Evolutionary conservation across 2,329 filamentous ascomycete species (phyloP).

Genomic region (Cordyceps pruinosa): DNA sequence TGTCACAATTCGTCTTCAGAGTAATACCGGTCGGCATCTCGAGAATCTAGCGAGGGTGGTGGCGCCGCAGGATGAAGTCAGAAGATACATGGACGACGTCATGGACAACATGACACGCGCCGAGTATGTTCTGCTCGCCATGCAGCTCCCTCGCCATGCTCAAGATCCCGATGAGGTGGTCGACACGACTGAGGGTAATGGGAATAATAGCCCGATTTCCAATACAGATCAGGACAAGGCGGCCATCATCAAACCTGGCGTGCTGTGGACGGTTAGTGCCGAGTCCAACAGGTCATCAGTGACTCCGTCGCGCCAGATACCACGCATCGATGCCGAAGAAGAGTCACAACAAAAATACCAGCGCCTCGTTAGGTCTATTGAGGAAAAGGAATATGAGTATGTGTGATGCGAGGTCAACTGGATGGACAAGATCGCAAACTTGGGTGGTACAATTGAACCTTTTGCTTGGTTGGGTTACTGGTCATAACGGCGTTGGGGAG

Average conservation of each 20-base stretch:
- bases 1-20: slow-evolving; percentile 55
- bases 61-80: slow-evolving; percentile 55
- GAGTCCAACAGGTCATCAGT: slow-evolving; percentile 1
- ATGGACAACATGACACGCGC: slow-evolving; percentile 64
- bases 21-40: slow-evolving; percentile 47
- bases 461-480: slow-evolving; percentile 4
- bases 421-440: background rate
- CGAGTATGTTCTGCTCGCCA: slow-evolving; percentile 60
- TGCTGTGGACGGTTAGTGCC: slow-evolving; percentile 28
- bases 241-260: slow-evolving; percentile 20
- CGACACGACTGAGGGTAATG: slow-evolving; percentile 23
- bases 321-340: slow-evolving; percentile 28
- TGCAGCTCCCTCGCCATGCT: slow-evolving; percentile 49
- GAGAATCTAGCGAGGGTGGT: slow-evolving; percentile 56
- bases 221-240: slow-evolving; percentile 21
- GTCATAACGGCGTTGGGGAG: slow-evolving; percentile 1
- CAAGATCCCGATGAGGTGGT: slow-evolving; percentile 26
- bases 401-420: slow-evolving; percentile 12
- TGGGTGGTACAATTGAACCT: background rate
- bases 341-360: slow-evolving; percentile 29
- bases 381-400: slow-evolving; percentile 26
- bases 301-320: slow-evolving; percentile 18
- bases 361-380: slow-evolving; percentile 31
- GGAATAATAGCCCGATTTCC: slow-evolving; percentile 24
- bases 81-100: slow-evolving; percentile 61